phyloP scores from a whole-genome alignment of 2,329 filamentous ascomycete species.

The Colletotrichum trifolii region DNA sequence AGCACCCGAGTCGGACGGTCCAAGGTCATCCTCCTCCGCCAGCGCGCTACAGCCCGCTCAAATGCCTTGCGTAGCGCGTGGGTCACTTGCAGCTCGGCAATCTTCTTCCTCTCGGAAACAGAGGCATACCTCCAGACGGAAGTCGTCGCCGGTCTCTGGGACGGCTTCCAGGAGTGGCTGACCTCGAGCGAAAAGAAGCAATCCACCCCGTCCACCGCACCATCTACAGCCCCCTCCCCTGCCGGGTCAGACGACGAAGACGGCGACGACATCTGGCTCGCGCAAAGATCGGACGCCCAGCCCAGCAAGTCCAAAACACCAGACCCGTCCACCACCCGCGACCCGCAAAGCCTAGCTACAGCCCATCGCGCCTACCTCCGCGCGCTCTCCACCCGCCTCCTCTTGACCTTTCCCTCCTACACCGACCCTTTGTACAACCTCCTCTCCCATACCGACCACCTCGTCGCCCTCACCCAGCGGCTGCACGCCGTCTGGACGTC shows the following conservation, averaged over 20 bases:
- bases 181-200: conserved; percentile 52
- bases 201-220: neutral
- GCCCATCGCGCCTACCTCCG: conserved; percentile 83
- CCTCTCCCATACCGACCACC: conserved; percentile 81
- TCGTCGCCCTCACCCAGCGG: conserved; percentile 80
- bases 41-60: conserved; percentile 71
- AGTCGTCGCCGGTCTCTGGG: conserved; percentile 84
- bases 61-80: conserved; percentile 83
- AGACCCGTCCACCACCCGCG: conserved; percentile 61
- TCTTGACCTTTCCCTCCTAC: conserved; percentile 73
- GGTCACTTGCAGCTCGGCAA: conserved; percentile 87
- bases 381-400: conserved; percentile 72
- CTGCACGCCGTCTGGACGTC: conserved; percentile 81
- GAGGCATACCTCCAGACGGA: conserved; percentile 91
- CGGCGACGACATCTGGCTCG: conserved; percentile 55
- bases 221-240: conserved; percentile 12
- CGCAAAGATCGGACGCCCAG: conserved; percentile 37
- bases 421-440: conserved; percentile 74
- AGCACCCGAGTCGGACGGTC: conserved; percentile 69
- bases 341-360: conserved; percentile 85
- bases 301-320: conserved; percentile 36
- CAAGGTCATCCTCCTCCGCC: conserved; percentile 70
- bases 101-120: conserved; percentile 90
- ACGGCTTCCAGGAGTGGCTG: conserved; percentile 82
- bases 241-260: conserved; percentile 14